Evolutionary conservation across 495 filamentous ascomycete species (phyloP), one percentile per base, ranked within the genome.

Genomic region (Letharia columbiana): DNA sequence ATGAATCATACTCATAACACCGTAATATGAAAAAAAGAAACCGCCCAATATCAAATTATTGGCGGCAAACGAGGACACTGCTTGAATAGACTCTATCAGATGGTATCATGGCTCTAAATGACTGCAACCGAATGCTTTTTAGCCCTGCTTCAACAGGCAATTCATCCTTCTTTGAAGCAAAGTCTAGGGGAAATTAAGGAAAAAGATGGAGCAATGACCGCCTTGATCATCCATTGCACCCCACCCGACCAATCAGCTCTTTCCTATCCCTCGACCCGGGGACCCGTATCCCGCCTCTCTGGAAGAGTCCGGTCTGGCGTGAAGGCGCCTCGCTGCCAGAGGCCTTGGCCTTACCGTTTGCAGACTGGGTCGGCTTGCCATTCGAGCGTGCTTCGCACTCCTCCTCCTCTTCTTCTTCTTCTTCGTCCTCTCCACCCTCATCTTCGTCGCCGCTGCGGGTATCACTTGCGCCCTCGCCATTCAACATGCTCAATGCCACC

Each of bases 391-490:
- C 31, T 57, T 74, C 56, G 33, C 33, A 37, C 31, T 64, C 64
- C 17, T 59, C 35, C 45, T 62, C 50, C 44, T 69, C 71, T 33
- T 74, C 69, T 35, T 77, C 70, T 31, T 81, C 79, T 15, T 82
- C 79, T 15, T 82, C 82, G 44, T 81, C 80, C 23, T 86, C 83
- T 35, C 84, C 82, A 31, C 81, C 86, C 52, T 84, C 87, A 35
- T 77, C 89, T 71, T 97, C 93, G 67, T 91, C 91, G 68, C 96
- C 92, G 73, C 90, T 95, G 60, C 93, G 86, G 40, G 83, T 82
- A 71, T 98, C 93, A 63, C 96, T 93, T 35, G 93, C 92, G 39
- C 83, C 81, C n/a, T 83, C 82, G 37, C 91, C 91, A 58, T 78
- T 83, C 23, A 97, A 70, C 3, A 96, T 89, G 41, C 84, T 85